Evolutionary conservation across 805 yeast species (phyloP).

Genomic region (Dipodascus albidus): DNA sequence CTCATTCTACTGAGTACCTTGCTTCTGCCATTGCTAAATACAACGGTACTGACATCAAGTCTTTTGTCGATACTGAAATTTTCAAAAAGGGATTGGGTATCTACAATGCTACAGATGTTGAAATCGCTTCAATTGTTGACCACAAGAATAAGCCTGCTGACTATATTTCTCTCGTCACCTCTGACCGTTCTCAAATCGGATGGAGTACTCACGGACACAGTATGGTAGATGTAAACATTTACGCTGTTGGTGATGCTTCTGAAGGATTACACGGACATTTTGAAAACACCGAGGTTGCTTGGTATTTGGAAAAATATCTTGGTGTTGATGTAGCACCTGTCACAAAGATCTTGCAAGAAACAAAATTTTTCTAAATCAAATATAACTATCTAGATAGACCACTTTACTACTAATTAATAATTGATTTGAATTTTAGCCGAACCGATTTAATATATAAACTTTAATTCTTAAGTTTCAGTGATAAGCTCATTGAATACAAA

Average conservation of each 20-base stretch:
- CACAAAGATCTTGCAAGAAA: conserved; percentile 17
- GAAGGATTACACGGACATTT: conserved; percentile 59
- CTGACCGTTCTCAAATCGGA: conserved; percentile 77
- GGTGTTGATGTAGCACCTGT: conserved; percentile 22
- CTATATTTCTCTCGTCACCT: conserved; percentile 56
- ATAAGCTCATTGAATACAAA: too few species aligned
- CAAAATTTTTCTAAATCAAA: conserved; percentile 5
- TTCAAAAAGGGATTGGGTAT: conserved; percentile 61
- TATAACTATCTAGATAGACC: too few species aligned
- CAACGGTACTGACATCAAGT: conserved; percentile 25
- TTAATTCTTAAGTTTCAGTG: too few species aligned
- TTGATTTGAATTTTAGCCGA: too few species aligned
- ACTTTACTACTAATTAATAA: too few species aligned
- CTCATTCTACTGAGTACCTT: conserved; percentile 69
- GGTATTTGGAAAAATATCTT: conserved; percentile 48
- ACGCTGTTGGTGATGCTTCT: conserved; percentile 48
- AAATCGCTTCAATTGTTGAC: conserved; percentile 34
- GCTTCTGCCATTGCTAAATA: conserved; percentile 34
- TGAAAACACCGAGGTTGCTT: conserved; percentile 80
- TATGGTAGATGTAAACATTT: conserved; percentile 90
- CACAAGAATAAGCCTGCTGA: conserved; percentile 30
- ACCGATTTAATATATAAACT: too few species aligned
- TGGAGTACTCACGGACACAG: conserved; percentile 96
- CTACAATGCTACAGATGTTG: conserved; percentile 41
- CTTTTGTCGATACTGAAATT: conserved; percentile 42